Percentiles rank a stretch among this genome's conserved stretches.
Conservation (phyloP, 2,329 filamentous ascomycete species). For the Penicillium sp. region DNA sequence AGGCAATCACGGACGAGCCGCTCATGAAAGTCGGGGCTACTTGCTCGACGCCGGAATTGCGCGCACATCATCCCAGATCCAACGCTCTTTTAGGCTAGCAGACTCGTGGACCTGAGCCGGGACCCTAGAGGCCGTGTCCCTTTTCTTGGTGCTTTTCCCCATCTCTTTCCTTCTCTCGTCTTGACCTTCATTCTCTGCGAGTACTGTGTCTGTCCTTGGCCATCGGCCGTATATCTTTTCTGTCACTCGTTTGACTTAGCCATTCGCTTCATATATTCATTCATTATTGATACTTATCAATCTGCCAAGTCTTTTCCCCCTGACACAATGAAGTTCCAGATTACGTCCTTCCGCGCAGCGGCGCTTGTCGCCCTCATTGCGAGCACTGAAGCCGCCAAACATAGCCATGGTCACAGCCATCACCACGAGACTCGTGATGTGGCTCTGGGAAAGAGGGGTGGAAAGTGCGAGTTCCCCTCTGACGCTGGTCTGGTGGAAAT, state of each 20-base stretch:
- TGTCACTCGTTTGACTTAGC: constrained; percentile 19
- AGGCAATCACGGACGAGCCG: constrained; percentile 6
- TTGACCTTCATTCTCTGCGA: constrained; percentile 25
- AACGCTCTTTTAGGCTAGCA: constrained; percentile 11
- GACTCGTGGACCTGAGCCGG: constrained; percentile 2
- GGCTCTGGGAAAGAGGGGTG: constrained; percentile 52
- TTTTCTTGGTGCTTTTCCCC: constrained; percentile 17
- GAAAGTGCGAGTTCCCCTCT: constrained; percentile 63
- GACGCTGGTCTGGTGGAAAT: constrained; percentile 66
- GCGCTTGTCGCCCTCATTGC: constrained; percentile 39
- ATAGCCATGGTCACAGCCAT: constrained; percentile 33
- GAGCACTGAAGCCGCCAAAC: constrained; percentile 35
- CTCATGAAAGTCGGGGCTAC: constrained; percentile 2
- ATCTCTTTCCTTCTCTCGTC: constrained; percentile 10
- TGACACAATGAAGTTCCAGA: constrained; percentile 35
- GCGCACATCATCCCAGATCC: constrained; percentile 5
- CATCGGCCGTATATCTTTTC: constrained; percentile 27
- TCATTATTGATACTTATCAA: neutral
- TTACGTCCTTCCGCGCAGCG: constrained; percentile 31
- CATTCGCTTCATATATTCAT: constrained; percentile 13
- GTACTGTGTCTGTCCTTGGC: constrained; percentile 22
- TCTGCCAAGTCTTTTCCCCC: constrained; percentile 1
- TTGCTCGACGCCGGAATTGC: neutral
- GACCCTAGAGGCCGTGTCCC: constrained; percentile 1
- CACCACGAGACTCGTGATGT: constrained; percentile 25